Percentiles rank a stretch among this genome's conserved stretches.
Evolutionary conservation across 176 grass and related monocot species (phyloP).

Genomic region (Aegilops bicornis): DNA sequence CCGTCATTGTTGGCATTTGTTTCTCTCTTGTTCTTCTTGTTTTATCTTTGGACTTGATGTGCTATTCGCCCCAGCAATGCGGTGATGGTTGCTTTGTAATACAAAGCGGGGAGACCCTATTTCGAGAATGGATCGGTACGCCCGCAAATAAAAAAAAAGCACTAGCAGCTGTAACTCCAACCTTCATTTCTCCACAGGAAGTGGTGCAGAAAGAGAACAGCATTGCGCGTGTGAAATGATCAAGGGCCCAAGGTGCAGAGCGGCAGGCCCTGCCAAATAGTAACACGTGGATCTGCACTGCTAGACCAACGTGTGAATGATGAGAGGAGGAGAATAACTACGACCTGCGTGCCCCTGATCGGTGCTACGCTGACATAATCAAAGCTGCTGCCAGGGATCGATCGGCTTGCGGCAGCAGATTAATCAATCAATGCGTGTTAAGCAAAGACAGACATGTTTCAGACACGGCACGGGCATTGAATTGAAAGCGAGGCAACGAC

Average conservation of each 20-base stretch:
- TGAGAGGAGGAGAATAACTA: not conserved
- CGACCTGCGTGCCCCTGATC: not conserved
- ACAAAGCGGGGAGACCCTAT: too few species aligned
- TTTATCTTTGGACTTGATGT: too few species aligned
- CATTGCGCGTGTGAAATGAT: not conserved
- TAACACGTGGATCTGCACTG: not conserved
- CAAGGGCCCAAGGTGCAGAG: not conserved
- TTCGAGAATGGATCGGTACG: too few species aligned
- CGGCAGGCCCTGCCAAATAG: not conserved
- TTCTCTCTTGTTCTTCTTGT: too few species aligned
- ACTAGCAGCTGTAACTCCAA: not conserved
- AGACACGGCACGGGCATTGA: conserved; percentile 37
- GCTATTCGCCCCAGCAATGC: too few species aligned
- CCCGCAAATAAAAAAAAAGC: too few species aligned
- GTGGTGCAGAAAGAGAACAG: not conserved
- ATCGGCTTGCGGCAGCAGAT: not conserved
- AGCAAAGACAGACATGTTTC: conserved; percentile 2
- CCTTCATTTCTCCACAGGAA: not conserved
- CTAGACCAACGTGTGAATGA: not conserved
- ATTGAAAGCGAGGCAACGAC: conserved; percentile 5
- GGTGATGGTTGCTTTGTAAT: too few species aligned
- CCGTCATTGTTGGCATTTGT: too few species aligned
- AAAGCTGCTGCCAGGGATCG: conserved; percentile 8
- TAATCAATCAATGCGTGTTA: conserved; percentile 8
- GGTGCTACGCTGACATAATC: conserved; percentile 28